Evolutionary conservation across 2,329 filamentous ascomycete genomes (phyloP).

Genomic region (Sporothrix pallida): DNA sequence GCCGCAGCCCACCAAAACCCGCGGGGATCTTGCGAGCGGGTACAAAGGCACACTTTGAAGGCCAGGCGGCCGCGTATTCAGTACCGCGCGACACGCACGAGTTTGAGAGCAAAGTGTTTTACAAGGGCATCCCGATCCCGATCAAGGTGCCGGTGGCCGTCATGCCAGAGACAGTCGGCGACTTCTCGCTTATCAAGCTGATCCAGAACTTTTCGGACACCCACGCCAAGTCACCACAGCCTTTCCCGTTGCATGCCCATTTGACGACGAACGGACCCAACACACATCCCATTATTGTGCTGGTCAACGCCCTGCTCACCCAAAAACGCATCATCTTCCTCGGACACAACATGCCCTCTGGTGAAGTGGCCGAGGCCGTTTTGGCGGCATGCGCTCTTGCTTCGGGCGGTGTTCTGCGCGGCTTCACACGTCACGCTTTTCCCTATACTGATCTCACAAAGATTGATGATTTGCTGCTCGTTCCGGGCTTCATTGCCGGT

Average conservation of each 20-base stretch:
- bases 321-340: slow-evolving; percentile 97
- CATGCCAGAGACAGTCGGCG: slow-evolving; percentile 93
- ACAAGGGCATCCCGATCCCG: slow-evolving; percentile 94
- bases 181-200: slow-evolving; percentile 96
- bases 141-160: slow-evolving; percentile 95
- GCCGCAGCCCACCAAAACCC: slow-evolving; percentile 54
- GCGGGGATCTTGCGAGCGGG: slow-evolving; percentile 64
- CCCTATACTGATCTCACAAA: slow-evolving; percentile 98
- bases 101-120: slow-evolving; percentile 93
- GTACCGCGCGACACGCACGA: slow-evolving; percentile 95
- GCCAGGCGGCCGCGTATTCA: slow-evolving; percentile 66
- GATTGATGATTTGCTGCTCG: slow-evolving; percentile 92
- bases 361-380: slow-evolving; percentile 96
- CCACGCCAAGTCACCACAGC: slow-evolving; percentile 80
- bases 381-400: slow-evolving; percentile 93
- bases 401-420: slow-evolving; percentile 87
- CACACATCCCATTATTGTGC: slow-evolving; percentile 93
- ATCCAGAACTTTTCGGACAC: slow-evolving; percentile 90
- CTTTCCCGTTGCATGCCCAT: slow-evolving; percentile 86
- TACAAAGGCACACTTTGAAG: slow-evolving; percentile 66
- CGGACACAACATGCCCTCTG: slow-evolving; percentile 91
- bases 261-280: slow-evolving; percentile 87
- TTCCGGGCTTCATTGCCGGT: slow-evolving; percentile 95
- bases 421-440: slow-evolving; percentile 95
- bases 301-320: slow-evolving; percentile 92